Percentiles rank a stretch among this genome's conserved stretches.
Conservation (phyloP, 306 rosid genomes). For the Acacia confusa region DNA sequence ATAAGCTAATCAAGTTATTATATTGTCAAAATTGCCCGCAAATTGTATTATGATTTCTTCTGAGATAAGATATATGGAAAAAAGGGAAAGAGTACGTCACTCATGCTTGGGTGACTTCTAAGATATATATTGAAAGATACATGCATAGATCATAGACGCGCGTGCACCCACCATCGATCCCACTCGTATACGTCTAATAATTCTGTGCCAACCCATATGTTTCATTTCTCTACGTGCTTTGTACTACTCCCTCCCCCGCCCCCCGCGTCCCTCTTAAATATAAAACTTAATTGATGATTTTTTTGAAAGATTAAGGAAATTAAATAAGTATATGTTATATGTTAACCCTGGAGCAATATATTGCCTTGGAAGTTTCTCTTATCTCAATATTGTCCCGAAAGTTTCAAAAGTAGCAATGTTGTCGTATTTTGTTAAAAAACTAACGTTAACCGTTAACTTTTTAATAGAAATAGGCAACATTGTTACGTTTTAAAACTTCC, state of each 20-base stretch:
- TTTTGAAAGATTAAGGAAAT: accelerated
- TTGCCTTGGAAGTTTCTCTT: no score
- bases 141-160: not conserved
- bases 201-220: not conserved
- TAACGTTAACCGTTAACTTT: no score
- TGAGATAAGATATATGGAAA: constrained; percentile 23
- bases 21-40: not conserved
- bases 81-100: constrained; percentile 18
- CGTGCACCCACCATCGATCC: not conserved
- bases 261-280: no score
- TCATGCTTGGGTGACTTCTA: constrained; percentile 44
- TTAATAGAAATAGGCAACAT: no score
- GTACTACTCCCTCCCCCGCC: no score
- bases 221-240: not conserved
- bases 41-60: constrained; percentile 3
- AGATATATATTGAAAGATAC: constrained; percentile 12
- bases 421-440: no score
- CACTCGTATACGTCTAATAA: not conserved
- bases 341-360: no score
- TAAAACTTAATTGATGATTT: accelerated
- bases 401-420: no score
- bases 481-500: no score
- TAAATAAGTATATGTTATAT: no score
- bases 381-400: no score
- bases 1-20: constrained; percentile 5